Evolutionary conservation across 2,329 filamentous ascomycete species (phyloP).

Genomic region (Talaromyces sp.): DNA sequence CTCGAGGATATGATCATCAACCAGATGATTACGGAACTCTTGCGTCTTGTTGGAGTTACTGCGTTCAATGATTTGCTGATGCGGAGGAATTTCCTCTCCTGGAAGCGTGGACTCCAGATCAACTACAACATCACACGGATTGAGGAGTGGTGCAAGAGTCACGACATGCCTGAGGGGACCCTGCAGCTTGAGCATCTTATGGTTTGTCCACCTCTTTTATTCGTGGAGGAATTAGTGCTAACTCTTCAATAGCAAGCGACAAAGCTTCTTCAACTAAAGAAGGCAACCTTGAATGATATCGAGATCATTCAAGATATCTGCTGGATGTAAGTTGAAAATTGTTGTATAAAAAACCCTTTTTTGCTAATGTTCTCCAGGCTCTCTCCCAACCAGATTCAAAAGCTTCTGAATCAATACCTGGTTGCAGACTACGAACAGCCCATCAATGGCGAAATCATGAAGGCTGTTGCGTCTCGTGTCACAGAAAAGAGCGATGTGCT

Average conservation of each 20-base stretch:
- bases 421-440: constrained; percentile 99
- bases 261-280: constrained; percentile 96
- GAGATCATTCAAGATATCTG: constrained; percentile 99
- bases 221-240: constrained; percentile 5
- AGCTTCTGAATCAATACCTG: constrained; percentile 95
- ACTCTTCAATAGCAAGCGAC: constrained; percentile 71
- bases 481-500: constrained; percentile 98
- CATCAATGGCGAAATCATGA: constrained; percentile 99
- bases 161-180: constrained; percentile 98
- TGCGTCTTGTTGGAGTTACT: constrained; percentile 90
- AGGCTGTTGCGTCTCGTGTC: constrained; percentile 92
- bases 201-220: constrained; percentile 49
- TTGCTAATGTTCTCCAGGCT: constrained; percentile 54
- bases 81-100: constrained; percentile 96
- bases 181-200: constrained; percentile 97
- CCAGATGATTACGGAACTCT: constrained; percentile 89
- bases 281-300: constrained; percentile 97
- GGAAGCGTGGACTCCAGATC: constrained; percentile 98
- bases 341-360: neutral
- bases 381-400: constrained; percentile 98
- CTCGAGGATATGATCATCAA: constrained; percentile 93
- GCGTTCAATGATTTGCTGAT: constrained; percentile 98
- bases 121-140: constrained; percentile 99
- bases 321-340: constrained; percentile 76
- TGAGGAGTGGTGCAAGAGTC: constrained; percentile 99